A percentile compares a stretch with the other conserved stretches of the same genome.
These are phyloP conservation scores for Ophiostoma sp. DNA, from an alignment of 2,329 filamentous ascomycete species.

Conservation along the genomic window DNA sequence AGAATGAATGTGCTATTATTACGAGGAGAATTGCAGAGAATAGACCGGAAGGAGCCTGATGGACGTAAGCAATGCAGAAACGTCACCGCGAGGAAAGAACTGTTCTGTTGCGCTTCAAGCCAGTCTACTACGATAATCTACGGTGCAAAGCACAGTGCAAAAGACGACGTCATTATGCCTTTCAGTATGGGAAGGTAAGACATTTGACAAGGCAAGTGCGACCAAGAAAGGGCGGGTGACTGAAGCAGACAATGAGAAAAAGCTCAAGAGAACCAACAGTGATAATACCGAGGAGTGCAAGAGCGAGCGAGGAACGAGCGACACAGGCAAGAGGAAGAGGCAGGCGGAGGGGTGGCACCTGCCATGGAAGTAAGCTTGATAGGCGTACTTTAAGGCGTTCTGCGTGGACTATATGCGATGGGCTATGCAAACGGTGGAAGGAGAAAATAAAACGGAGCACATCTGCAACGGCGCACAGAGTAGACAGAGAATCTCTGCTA, in stretches of 20 bases:
- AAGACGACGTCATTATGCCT: not conserved
- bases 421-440: not conserved
- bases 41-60: not conserved
- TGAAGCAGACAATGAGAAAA: not conserved
- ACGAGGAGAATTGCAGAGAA: not conserved
- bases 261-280: not conserved
- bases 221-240: slow-evolving; percentile 10
- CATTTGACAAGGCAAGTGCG: not conserved
- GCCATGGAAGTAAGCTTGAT: not conserved
- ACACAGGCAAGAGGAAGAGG: not conserved
- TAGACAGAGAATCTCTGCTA: not conserved
- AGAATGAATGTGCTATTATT: not conserved
- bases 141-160: not conserved
- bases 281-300: not conserved
- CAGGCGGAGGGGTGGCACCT: not conserved
- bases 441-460: not conserved
- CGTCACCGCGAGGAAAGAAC: not conserved
- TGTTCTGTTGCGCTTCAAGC: not conserved
- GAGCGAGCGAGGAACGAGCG: not conserved
- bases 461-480: not conserved
- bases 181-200: not conserved
- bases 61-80: not conserved
- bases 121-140: not conserved
- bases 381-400: slow-evolving; percentile 2
- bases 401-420: not conserved